Percentiles rank a stretch among this genome's conserved stretches.
Evolutionary conservation across 441 rosid genomes (phyloP).

Genomic region (Flueggea neowawraea): DNA sequence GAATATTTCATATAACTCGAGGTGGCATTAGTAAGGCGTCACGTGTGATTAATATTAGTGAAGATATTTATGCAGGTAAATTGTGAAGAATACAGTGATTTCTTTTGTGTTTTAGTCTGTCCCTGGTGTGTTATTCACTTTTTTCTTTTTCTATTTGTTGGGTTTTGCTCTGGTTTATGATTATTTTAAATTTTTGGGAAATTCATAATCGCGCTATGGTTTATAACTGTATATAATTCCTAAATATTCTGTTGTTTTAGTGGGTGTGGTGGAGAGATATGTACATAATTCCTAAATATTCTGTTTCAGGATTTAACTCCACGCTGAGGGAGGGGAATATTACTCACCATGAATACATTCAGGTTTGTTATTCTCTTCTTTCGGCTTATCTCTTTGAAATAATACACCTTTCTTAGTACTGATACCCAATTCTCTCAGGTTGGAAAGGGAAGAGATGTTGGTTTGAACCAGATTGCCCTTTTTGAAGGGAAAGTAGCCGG

Average conservation of each 20-base stretch:
- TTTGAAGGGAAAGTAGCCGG: conserved; percentile 99
- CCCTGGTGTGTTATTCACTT: too few species aligned
- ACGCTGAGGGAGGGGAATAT: conserved; percentile 94
- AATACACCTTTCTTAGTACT: conserved; percentile 7
- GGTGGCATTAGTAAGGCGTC: conserved; percentile 99
- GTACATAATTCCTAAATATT: conserved; percentile 6
- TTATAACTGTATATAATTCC: too few species aligned
- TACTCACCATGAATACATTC: conserved; percentile 97
- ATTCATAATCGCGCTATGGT: too few species aligned
- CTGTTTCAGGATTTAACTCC: conserved; percentile 85
- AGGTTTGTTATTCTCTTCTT: conserved; percentile 46
- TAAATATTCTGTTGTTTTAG: too few species aligned
- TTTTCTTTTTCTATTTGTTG: too few species aligned
- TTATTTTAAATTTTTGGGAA: too few species aligned
- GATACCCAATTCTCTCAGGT: conserved; percentile 46
- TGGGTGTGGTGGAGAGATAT: not conserved
- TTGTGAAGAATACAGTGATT: not conserved
- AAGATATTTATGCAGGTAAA: conserved; percentile 94
- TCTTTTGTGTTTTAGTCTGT: not conserved
- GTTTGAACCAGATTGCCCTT: conserved; percentile 94
- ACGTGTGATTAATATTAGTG: conserved; percentile 94
- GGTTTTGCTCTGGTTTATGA: too few species aligned
- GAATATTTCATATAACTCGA: conserved; percentile 90
- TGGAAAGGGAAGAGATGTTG: conserved; percentile 99
- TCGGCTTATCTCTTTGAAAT: conserved; percentile 5